Percentiles rank a stretch among this genome's conserved stretches.
Conservation (phyloP, 1,139 yeast genomes). For the Blastobotrys proliferans region DNA sequence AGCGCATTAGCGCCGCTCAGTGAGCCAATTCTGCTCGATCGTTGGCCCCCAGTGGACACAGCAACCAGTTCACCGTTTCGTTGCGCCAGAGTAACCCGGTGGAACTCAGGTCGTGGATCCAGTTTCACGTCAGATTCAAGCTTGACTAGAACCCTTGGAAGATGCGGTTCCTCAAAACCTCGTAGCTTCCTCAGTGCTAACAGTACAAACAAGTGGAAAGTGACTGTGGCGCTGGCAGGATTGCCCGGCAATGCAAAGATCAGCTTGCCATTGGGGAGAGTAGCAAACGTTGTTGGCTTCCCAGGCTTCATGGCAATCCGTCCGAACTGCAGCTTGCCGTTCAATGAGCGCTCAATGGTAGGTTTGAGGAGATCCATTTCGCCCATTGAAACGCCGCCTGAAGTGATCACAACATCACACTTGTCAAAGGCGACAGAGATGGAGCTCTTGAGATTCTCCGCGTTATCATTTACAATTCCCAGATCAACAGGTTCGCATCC, state of each 20-base stretch:
- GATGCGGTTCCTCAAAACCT: slow-evolving; percentile 25
- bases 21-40: slow-evolving; percentile 48
- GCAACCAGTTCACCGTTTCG: slow-evolving; percentile 32
- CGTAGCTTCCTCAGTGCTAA: slow-evolving; percentile 40
- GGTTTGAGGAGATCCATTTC: slow-evolving; percentile 48
- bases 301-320: slow-evolving; percentile 54
- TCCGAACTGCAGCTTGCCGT: slow-evolving; percentile 47
- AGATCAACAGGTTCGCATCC: slow-evolving; percentile 40
- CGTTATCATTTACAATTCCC: slow-evolving; percentile 42
- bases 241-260: slow-evolving; percentile 51
- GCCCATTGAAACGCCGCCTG: slow-evolving; percentile 57
- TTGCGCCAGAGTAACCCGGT: slow-evolving; percentile 36
- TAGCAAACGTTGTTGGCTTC: slow-evolving; percentile 52
- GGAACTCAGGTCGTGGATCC: slow-evolving; percentile 50
- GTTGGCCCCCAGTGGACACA: slow-evolving; percentile 44
- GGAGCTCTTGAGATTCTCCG: slow-evolving; percentile 24
- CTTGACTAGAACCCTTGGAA: slow-evolving; percentile 33
- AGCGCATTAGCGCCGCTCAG: slow-evolving; percentile 44
- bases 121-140: slow-evolving; percentile 33
- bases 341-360: slow-evolving; percentile 39
- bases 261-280: slow-evolving; percentile 30
- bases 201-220: slow-evolving; percentile 45
- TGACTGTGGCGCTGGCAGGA: slow-evolving; percentile 50
- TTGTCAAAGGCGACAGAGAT: slow-evolving; percentile 11
- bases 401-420: slow-evolving; percentile 44